Conservation (phyloP, 2,329 filamentous ascomycete species). For the Alternaria gaisen region DNA sequence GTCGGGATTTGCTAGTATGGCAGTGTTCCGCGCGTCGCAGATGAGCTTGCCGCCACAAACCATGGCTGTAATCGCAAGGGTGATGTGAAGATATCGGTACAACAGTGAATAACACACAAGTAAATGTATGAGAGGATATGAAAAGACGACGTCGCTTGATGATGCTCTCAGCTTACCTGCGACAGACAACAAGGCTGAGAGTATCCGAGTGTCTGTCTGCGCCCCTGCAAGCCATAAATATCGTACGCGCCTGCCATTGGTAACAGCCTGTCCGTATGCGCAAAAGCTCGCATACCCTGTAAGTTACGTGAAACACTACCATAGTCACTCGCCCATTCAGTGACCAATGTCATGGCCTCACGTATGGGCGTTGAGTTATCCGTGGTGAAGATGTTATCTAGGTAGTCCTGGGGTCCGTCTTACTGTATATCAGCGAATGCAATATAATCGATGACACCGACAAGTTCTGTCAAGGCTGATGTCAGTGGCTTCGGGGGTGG, state of each 20-base stretch:
- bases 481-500: background rate
- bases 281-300: background rate
- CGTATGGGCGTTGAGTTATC: background rate
- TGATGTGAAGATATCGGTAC: background rate
- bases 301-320: background rate
- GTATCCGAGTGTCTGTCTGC: background rate
- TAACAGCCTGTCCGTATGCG: background rate
- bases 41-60: slow-evolving; percentile 10
- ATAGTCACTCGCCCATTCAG: background rate
- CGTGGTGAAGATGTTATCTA: background rate
- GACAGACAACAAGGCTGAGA: background rate
- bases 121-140: background rate
- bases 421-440: background rate
- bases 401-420: background rate
- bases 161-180: background rate
- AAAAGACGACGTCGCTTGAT: background rate
- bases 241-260: background rate
- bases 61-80: background rate
- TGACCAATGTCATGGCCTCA: background rate
- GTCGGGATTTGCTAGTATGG: slow-evolving; percentile 18
- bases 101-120: too few species aligned
- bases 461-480: background rate
- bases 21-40: slow-evolving; percentile 9
- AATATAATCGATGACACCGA: background rate
- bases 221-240: background rate